phyloP scores from a whole-genome alignment of 192 early-diverging fungal species.

The Bifiguratus adelaidae region DNA sequence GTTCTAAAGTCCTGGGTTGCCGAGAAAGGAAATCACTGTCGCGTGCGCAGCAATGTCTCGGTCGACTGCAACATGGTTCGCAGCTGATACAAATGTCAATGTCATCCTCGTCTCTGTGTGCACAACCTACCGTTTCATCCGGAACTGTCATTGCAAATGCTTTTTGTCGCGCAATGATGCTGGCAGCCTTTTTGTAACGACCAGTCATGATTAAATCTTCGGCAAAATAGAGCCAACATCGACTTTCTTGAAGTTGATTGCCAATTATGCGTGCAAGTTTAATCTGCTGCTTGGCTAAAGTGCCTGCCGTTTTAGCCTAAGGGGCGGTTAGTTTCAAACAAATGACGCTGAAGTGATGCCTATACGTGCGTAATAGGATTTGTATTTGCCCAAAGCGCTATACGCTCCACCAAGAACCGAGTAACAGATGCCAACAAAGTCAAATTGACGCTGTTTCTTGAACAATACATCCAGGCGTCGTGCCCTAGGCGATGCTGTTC shows the following conservation, averaged over 20 bases:
- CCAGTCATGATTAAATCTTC: slow-evolving; percentile 24
- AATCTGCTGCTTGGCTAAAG: slow-evolving; percentile 23
- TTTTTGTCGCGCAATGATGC: slow-evolving; percentile 12
- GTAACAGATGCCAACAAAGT: slow-evolving; percentile 19
- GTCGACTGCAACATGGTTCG: too few species aligned
- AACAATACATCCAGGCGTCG: too few species aligned
- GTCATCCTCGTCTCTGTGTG: too few species aligned
- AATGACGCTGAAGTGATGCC: neutral
- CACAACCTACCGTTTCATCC: slow-evolving; percentile 5
- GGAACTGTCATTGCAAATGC: slow-evolving; percentile 1
- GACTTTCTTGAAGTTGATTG: slow-evolving; percentile 22
- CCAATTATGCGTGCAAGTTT: slow-evolving; percentile 17
- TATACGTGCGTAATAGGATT: slow-evolving; percentile 15
- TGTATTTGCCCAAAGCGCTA: slow-evolving; percentile 26
- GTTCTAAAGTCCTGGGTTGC: too few species aligned
- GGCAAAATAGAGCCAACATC: slow-evolving; percentile 34
- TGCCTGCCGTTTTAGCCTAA: slow-evolving; percentile 22
- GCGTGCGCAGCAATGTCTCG: too few species aligned
- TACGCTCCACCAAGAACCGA: slow-evolving; percentile 31
- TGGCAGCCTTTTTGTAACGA: slow-evolving; percentile 8
- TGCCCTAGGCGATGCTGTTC: too few species aligned
- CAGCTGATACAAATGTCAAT: too few species aligned
- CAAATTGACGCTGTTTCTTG: neutral
- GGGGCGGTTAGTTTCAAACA: neutral
- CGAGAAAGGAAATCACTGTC: too few species aligned